A percentile compares a stretch with the other conserved stretches of the same genome.
phyloP scores from a whole-genome alignment of 257 asterid species.

The Mentha longifolia region DNA sequence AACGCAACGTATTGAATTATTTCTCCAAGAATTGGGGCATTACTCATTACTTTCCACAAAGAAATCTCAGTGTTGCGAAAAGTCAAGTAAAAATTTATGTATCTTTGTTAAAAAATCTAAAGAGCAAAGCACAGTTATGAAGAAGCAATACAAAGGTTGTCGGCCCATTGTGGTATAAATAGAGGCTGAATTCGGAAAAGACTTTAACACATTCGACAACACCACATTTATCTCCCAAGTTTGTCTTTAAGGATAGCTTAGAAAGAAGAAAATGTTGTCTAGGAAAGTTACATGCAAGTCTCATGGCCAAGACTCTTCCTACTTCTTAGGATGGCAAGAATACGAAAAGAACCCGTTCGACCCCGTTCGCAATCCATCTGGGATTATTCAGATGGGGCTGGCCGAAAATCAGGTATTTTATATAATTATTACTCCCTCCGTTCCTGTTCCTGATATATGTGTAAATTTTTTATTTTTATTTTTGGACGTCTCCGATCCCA shows the following conservation, averaged over 20 bases:
- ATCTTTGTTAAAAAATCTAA: background rate
- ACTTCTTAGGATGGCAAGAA: slow-evolving; percentile 56
- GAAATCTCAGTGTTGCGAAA: too few species aligned
- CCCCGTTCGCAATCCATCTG: slow-evolving; percentile 45
- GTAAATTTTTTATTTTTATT: too few species aligned
- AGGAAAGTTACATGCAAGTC: slow-evolving; percentile 54
- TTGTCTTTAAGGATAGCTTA: background rate
- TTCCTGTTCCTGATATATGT: too few species aligned
- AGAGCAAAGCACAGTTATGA: slow-evolving; percentile 17
- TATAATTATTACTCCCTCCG: too few species aligned
- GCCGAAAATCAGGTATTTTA: slow-evolving; percentile 69
- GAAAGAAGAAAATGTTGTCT: slow-evolving; percentile 44
- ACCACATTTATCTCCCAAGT: background rate
- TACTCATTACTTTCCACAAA: background rate
- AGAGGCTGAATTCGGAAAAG: background rate
- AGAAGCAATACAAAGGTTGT: slow-evolving; percentile 26
- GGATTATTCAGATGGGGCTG: slow-evolving; percentile 61
- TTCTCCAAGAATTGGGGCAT: slow-evolving; percentile 6
- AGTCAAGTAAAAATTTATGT: too few species aligned
- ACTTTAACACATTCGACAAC: background rate
- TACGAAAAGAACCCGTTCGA: slow-evolving; percentile 53
- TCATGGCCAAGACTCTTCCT: slow-evolving; percentile 58
- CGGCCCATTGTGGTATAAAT: slow-evolving; percentile 37
- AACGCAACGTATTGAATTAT: background rate
- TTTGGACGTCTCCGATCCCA: too few species aligned